Evolutionary conservation across 2,329 filamentous ascomycete species (phyloP).

Genomic region (Sporothrix brasiliensis): DNA sequence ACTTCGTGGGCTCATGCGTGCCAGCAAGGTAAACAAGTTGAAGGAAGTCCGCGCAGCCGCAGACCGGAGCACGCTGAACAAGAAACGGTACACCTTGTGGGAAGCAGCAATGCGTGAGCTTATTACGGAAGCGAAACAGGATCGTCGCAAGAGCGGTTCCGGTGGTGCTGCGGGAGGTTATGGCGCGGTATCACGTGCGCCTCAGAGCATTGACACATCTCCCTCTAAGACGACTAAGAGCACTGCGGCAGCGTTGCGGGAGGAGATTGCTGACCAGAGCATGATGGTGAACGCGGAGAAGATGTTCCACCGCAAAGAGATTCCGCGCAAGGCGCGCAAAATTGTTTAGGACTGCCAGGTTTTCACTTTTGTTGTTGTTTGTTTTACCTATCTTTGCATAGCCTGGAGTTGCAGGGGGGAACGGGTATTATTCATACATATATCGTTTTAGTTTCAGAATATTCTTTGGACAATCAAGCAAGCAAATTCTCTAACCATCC

Average conservation of each 20-base stretch:
- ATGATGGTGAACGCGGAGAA: conserved; percentile 65
- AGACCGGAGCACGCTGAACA: conserved; percentile 55
- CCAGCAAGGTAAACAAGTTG: conserved; percentile 65
- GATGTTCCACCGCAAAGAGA: conserved; percentile 56
- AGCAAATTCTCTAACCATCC: neutral
- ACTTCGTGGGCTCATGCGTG: conserved; percentile 60
- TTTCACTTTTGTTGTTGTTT: neutral
- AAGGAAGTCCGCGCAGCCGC: conserved; percentile 64
- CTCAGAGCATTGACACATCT: neutral
- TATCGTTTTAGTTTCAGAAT: neutral
- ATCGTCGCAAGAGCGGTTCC: neutral
- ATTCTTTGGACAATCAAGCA: neutral
- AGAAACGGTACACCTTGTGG: conserved; percentile 62
- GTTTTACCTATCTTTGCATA: conserved; percentile 22
- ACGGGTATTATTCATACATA: neutral
- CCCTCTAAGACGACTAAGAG: conserved; percentile 33
- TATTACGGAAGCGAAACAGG: conserved; percentile 40
- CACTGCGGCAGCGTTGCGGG: conserved; percentile 41
- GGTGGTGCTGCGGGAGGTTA: neutral
- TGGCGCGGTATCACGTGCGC: neutral
- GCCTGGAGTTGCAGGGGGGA: conserved; percentile 26
- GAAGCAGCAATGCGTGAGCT: conserved; percentile 63
- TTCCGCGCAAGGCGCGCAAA: conserved; percentile 51
- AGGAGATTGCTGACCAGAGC: conserved; percentile 63
- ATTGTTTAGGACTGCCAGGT: neutral